Conservation (phyloP, 441 rosid species). For the Brassica hybrid region DNA sequence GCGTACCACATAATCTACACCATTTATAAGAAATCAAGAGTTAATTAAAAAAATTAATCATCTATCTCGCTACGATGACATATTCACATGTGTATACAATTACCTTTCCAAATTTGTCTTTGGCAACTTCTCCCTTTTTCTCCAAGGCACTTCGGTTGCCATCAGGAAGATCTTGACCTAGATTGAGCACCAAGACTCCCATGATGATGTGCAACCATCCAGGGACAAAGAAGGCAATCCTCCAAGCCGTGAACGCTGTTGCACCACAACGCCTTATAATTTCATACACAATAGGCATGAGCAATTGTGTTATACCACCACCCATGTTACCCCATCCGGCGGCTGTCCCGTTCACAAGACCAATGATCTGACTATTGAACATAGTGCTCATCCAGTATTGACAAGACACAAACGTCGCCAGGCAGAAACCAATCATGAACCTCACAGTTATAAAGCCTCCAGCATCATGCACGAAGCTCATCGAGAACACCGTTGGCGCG, state of each 20-base stretch:
- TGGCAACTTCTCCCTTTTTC: slow-evolving; percentile 67
- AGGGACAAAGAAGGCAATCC: slow-evolving; percentile 84
- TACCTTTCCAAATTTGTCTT: slow-evolving; percentile 79
- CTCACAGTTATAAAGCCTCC: no score
- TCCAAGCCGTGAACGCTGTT: slow-evolving; percentile 83
- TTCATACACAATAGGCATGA: no score
- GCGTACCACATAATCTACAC: slow-evolving; percentile 67
- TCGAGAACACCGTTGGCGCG: no score
- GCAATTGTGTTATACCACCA: no score
- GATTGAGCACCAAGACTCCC: slow-evolving; percentile 70
- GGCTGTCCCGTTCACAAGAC: no score
- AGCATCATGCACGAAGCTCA: no score
- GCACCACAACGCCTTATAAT: slow-evolving; percentile 58
- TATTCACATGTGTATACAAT: background rate
- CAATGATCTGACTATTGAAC: no score
- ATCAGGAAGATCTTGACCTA: slow-evolving; percentile 89
- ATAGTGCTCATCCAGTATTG: no score
- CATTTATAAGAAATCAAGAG: background rate
- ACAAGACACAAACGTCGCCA: no score
- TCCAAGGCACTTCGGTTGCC: no score
- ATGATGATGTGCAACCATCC: slow-evolving; percentile 69
- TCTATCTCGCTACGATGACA: background rate
- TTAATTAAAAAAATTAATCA: background rate
- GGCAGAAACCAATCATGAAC: no score
- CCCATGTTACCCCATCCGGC: no score